Base-by-base conservation (phyloP, 2,329 filamentous ascomycete species). In the Didymella keratinophila region DNA sequence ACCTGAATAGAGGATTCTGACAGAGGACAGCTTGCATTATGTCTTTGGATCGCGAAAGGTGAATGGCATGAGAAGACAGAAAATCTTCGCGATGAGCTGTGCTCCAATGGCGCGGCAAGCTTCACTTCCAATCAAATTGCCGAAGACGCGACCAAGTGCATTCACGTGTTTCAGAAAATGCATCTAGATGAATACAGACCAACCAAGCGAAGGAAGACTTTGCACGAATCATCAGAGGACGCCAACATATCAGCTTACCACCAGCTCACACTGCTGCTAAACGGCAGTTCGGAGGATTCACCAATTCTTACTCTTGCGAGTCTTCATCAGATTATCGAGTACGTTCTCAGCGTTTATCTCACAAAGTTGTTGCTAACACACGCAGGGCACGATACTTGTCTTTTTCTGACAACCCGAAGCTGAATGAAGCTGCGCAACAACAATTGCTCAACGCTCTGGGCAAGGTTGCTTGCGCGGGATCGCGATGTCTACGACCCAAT, bases 401-500 rank as follows among this genome's bases (percentile, higher is more conserved):
- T 9, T 55, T 71, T 18, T 39, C 58, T 8, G 62, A 69, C 2
- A 55, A 66, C 3, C 44, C 51, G 7, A 50, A 65, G 39, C 51
- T 63, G 18, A 66, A 61, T 9, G 68, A 71, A 36, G 41, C 49
- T 16, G 43, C 64, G 41, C 69, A 70, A 16, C 61, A 61, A 37
- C 65, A 72, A n/a, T 11, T 76, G 2, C 52, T 77, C 2, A 58
- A 51, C 11, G 71, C 67, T n/a, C 64, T 76, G 12, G 60, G 66
- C 4, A 74, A 65, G 46, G 62, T 77, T 34, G 71, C 72, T n/a
- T 77, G 74, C 50, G 71, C 73, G n/a, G 71, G 69, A 2, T 66
- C 73, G 20, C 58, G 56, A 4, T 71, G 64, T 52, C 49, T 76
- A 18, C 42, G 66, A 20, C 6, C 34, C 16, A 34, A 48, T 4